These are phyloP conservation scores for Viola odorata DNA, from an alignment of 345 rosid genomes.

Conservation along the genomic window DNA sequence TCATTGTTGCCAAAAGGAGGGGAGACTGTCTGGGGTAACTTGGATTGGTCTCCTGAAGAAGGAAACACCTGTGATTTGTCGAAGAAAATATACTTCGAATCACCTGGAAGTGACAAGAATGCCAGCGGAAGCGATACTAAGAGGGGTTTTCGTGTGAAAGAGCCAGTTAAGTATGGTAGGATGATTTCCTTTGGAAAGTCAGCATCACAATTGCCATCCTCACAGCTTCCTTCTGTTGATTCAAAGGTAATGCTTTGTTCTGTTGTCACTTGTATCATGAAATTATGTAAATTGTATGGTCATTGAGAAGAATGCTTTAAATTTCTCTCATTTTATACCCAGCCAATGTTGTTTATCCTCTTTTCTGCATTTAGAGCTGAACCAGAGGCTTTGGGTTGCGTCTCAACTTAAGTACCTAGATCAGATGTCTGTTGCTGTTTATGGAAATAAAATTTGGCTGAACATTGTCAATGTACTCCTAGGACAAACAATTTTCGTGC, in stretches of 20 bases:
- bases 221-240: slow-evolving; percentile 33
- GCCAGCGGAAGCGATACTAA: slow-evolving; percentile 28
- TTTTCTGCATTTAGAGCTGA: no score
- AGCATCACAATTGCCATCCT: slow-evolving; percentile 42
- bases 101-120: slow-evolving; percentile 16
- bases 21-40: slow-evolving; percentile 64
- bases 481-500: no score
- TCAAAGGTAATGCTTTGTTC: slow-evolving; percentile 28
- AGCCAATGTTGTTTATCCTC: no score
- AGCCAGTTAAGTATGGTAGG: slow-evolving; percentile 50
- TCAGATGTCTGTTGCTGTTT: no score
- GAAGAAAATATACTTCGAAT: slow-evolving; percentile 27
- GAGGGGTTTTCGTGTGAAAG: slow-evolving; percentile 29
- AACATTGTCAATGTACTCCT: no score
- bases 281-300: background rate
- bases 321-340: no score
- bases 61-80: slow-evolving; percentile 29
- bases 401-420: no score
- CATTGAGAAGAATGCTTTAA: background rate
- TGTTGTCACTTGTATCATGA: background rate
- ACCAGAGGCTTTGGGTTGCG: no score
- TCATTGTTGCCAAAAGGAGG: slow-evolving; percentile 79
- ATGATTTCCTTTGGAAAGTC: slow-evolving; percentile 56
- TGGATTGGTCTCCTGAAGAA: slow-evolving; percentile 63
- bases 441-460: no score